Conservation (phyloP, 192 early-diverging fungal species). For the Radiomyces spectabilis region DNA sequence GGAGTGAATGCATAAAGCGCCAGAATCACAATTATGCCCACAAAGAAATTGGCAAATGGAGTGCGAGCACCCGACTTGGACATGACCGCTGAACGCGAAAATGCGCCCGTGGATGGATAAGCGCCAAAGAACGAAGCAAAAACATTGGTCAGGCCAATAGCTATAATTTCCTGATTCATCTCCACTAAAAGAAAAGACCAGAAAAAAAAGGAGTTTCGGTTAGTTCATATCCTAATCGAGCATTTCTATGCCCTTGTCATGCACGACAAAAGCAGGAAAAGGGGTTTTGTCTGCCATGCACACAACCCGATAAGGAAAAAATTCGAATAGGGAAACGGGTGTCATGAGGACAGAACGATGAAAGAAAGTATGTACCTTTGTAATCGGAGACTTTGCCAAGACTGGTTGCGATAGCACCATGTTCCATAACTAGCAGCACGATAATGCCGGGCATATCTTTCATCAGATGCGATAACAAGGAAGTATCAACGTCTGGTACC, state of each 20-base stretch:
- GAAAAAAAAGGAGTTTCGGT: neutral
- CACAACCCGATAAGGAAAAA: no score
- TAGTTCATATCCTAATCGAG: no score
- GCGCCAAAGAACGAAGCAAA: conserved; percentile 81
- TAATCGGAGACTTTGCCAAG: conserved; percentile 86
- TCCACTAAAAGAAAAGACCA: conserved; percentile 17
- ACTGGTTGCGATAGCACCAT: conserved; percentile 82
- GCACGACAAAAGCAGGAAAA: no score
- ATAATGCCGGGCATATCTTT: conserved; percentile 56
- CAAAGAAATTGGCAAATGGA: conserved; percentile 73
- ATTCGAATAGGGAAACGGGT: no score
- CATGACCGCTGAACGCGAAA: conserved; percentile 91
- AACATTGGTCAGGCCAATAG: conserved; percentile 84
- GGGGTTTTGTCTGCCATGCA: no score
- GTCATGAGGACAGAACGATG: no score
- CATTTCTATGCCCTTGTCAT: no score
- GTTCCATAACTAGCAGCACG: conserved; percentile 81
- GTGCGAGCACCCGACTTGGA: conserved; percentile 79
- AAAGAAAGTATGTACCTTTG: conserved; percentile 35
- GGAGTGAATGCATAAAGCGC: conserved; percentile 77
- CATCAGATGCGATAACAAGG: conserved; percentile 41
- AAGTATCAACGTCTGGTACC: conserved; percentile 43
- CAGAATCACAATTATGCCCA: conserved; percentile 72
- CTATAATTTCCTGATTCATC: conserved; percentile 84
- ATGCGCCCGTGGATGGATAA: conserved; percentile 87